Conservation (phyloP, 2,329 filamentous ascomycete genomes). For the Fusarium piperis region DNA sequence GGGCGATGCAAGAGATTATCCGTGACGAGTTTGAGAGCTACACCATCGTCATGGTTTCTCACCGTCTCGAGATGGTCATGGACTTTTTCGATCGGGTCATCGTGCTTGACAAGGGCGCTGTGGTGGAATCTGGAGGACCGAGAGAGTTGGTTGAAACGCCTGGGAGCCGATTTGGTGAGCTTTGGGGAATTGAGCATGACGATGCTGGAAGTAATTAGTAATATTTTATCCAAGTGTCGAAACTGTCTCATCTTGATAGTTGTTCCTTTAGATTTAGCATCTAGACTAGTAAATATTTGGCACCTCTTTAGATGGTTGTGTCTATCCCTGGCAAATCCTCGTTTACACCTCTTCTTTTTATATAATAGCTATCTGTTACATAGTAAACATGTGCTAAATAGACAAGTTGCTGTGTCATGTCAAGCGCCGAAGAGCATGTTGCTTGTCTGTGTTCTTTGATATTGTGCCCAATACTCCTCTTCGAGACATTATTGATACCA, state of each 20-base stretch:
- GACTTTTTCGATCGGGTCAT: slow-evolving; percentile 60
- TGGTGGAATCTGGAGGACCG: slow-evolving; percentile 53
- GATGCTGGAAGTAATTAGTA: neutral
- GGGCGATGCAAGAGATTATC: slow-evolving; percentile 54
- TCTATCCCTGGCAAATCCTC: neutral
- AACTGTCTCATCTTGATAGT: neutral
- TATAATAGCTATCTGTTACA: neutral
- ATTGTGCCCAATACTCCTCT: too few relatives aligned
- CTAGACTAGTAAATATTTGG: neutral
- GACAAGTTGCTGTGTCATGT: too few relatives aligned
- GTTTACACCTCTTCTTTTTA: neutral
- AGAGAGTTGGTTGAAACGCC: slow-evolving; percentile 35
- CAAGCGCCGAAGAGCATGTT: too few relatives aligned
- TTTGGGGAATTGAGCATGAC: slow-evolving; percentile 44
- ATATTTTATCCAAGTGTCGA: neutral
- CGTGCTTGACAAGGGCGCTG: slow-evolving; percentile 58
- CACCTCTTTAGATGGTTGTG: neutral
- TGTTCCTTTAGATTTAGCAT: neutral
- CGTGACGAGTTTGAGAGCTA: slow-evolving; percentile 51
- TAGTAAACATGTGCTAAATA: too few relatives aligned
- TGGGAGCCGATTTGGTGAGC: slow-evolving; percentile 44
- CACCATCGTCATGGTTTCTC: slow-evolving; percentile 65
- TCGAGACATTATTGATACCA: too few relatives aligned
- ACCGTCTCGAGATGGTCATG: slow-evolving; percentile 60
- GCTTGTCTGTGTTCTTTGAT: too few relatives aligned